Base-by-base conservation (phyloP, 768 basidiomycete genomes). In the Tulasnella calospora region DNA sequence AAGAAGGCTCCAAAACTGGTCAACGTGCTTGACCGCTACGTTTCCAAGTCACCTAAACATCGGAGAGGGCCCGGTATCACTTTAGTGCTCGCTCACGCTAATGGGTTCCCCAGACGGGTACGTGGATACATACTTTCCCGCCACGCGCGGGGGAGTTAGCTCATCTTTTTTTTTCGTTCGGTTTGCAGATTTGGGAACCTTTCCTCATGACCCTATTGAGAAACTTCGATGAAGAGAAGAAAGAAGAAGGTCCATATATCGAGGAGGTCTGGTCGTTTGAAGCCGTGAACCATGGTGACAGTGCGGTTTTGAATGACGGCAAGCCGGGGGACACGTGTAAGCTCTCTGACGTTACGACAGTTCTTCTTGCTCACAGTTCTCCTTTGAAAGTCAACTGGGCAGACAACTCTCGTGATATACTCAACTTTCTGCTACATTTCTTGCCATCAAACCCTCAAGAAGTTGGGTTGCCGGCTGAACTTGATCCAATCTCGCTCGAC, bases 91-190 rank as follows among this genome's bases (percentile, higher is more conserved):
- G 89, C 89, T 4, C 95, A 96, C 83, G 94, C 94, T 2, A 96
- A 94, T 83, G 95, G 96, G 0, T 92, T 96, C 81, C 89, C 89
- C 71, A 96, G 96, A 83, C 94, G 96, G 90, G 93, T 90, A 75
- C 71, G 89, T n/a, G 46, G 13, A 80, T 47, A 51, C 19, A 40
- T 0, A 38, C 30, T 61, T 38, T 30, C 51, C 7, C 76, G 12
- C 17, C 3, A 19, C 13, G 57, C 47, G 51, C 69, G 33, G 8
- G 35, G 33, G 19, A 15, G 70, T 71, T 33, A 71, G 40, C 17
- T 70, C 76, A 70, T 41, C 57, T 72, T 47, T 71, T 41, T 57
- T 72, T 47, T 71, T n/a, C 36, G 38, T 27, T 23, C 55, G 36
- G 0, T 33, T 33, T 27, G 76, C 81, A 96, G 94, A 92, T 89